These are phyloP conservation scores for Dioszegia aurantiaca DNA, from an alignment of 768 basidiomycete genomes.

Conservation along the genomic window DNA sequence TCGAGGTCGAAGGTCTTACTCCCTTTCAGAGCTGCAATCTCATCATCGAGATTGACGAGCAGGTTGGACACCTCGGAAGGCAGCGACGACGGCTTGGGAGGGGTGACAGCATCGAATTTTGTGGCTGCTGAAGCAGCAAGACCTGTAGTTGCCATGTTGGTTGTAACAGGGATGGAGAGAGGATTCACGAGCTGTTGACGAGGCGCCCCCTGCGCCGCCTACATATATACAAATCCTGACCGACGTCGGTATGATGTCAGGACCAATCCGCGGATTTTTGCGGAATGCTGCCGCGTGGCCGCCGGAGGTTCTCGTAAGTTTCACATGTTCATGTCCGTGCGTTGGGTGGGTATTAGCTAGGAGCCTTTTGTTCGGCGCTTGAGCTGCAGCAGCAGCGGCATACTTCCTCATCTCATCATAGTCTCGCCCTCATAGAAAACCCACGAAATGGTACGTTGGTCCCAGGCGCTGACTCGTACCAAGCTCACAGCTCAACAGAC, in stretches of 20 bases:
- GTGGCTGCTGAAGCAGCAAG: constrained; percentile 35
- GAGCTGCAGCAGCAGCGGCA: too few species aligned
- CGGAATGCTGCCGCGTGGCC: too few species aligned
- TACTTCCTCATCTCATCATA: too few species aligned
- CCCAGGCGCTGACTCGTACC: too few species aligned
- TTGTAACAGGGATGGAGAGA: background rate
- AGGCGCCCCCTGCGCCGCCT: background rate
- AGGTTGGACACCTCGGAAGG: constrained; percentile 60
- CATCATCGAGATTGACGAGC: constrained; percentile 57
- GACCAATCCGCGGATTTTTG: too few species aligned
- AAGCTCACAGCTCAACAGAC: constrained; percentile 9
- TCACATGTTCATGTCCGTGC: background rate
- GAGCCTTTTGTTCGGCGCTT: constrained; percentile 1
- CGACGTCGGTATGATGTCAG: background rate
- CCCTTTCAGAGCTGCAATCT: constrained; percentile 56
- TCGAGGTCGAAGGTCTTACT: constrained; percentile 52
- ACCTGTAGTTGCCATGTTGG: constrained; percentile 42
- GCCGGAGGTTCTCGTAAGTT: background rate
- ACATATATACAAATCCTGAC: background rate
- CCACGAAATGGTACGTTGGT: too few species aligned
- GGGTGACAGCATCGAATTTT: constrained; percentile 53
- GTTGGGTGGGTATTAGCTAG: background rate
- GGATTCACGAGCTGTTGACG: background rate
- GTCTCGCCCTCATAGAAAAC: too few species aligned
- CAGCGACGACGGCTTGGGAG: constrained; percentile 67